These are phyloP conservation scores for Symbiodinium natans DNA, from an alignment of 73 alveolate genomes.

Conservation along the genomic window DNA sequence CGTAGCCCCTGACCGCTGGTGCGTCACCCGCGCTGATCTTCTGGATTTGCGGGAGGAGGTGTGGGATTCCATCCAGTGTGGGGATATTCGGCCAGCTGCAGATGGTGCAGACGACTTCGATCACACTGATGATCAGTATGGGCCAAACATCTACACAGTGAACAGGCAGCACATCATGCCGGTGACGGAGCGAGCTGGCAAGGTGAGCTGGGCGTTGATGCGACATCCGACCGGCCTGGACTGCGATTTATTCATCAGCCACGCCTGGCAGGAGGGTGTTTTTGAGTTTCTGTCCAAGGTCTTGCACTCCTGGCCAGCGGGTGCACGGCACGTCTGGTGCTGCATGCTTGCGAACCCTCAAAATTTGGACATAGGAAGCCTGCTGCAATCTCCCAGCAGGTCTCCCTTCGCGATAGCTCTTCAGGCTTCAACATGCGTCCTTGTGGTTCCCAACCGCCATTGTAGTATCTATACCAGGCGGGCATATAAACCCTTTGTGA, in stretches of 20 bases:
- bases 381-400: neutral
- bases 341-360: conserved; percentile 69
- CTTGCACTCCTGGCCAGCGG: conserved; percentile 29
- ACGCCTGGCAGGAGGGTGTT: conserved; percentile 10
- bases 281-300: conserved; percentile 44
- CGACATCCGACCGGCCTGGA: neutral
- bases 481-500: too few relatives aligned
- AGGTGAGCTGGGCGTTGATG: conserved; percentile 1
- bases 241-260: conserved; percentile 5
- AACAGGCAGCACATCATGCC: conserved; percentile 41
- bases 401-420: conserved; percentile 50
- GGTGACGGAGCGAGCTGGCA: neutral
- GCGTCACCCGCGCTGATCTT: conserved; percentile 28
- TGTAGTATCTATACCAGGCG: conserved; percentile 46
- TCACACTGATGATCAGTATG: neutral
- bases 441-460: conserved; percentile 55
- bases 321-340: conserved; percentile 16
- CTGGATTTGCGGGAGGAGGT: neutral
- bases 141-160: conserved; percentile 48
- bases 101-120: conserved; percentile 14
- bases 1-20: conserved; percentile 53
- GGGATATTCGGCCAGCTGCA: neutral
- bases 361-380: neutral
- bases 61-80: neutral
- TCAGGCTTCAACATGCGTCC: neutral